Evolutionary conservation across 352 stramenopile genomes (phyloP), one percentile per base, ranked within the genome.

Genomic region (Bremia lactucae): DNA sequence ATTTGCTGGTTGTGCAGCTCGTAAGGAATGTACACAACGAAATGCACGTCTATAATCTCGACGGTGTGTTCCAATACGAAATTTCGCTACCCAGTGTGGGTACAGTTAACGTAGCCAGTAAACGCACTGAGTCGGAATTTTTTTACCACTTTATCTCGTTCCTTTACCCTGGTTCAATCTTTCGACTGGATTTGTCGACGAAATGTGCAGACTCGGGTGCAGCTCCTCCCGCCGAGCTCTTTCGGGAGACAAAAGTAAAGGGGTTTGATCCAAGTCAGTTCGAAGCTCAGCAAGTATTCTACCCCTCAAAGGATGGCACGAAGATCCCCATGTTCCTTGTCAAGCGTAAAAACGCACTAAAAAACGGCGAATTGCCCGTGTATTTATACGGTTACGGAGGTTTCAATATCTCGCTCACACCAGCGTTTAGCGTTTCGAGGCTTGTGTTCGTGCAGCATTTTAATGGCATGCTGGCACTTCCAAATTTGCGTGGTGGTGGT

Each of bases 251-350:
- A 18, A 72, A 81, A 51, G 74, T 95, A 31, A 86, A 87, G 31
- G 79, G 65, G 20, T 90, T 95, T 42, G 69, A 87, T 33, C 51
- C 84, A 5, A 74, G 59, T 22, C 66, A 87, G 19, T 95, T 84
- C 46, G 69, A 91, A 33, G 79, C 82, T 9, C 68, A 82, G 51
- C 76, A 87, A 48, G 59, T 89, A 9, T 95, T 95, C 52, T 95
- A 95, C 36, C 83, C 73, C 11, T 95, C 80, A 22, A 88, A 93
- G 48, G 94, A 97, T 52, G 94, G 92, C 29, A 97, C 90, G 6
- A 80, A 94, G 58, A 83, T 98, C 55, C 94, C 94, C 2, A 97
- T 97, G 70, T 97, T 97, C 61, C 77, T 97, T 15, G 75, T 97
- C 33, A 83, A 83, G 46, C 79, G 82, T 42, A 90, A 93, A 60